phyloP scores from a whole-genome alignment of 129 eudicot genomes.

The Arctium lappa region DNA sequence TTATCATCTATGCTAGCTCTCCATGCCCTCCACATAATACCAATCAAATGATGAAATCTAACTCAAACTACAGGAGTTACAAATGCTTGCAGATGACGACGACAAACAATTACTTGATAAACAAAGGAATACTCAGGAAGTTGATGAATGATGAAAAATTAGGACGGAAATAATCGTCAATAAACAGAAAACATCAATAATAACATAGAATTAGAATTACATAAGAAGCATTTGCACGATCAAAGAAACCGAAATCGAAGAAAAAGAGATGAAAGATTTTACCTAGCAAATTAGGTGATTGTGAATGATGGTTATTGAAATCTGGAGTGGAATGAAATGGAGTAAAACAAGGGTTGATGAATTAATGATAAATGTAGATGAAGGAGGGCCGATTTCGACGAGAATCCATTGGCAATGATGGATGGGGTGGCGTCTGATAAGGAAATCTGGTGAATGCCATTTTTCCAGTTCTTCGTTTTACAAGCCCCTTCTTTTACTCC shows the following conservation, averaged over 20 bases:
- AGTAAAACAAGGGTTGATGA: constrained; percentile 25
- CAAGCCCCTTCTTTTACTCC: neutral
- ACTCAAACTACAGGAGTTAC: neutral
- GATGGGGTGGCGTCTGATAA: constrained; percentile 18
- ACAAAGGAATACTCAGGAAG: neutral
- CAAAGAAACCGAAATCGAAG: neutral
- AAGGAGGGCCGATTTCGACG: constrained; percentile 31
- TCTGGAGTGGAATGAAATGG: constrained; percentile 6
- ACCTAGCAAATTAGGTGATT: neutral
- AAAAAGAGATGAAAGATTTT: neutral
- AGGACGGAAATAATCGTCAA: neutral
- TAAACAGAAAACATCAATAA: neutral
- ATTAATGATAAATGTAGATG: constrained; percentile 29
- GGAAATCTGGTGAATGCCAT: constrained; percentile 26
- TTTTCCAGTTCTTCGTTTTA: neutral
- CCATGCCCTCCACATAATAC: no score
- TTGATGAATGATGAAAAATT: neutral
- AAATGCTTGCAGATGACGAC: neutral
- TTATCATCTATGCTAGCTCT: no score
- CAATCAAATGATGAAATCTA: neutral
- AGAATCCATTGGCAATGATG: constrained; percentile 13
- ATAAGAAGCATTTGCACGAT: neutral
- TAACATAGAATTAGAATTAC: neutral
- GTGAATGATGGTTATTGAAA: neutral
- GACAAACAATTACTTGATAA: no score